These are phyloP conservation scores for Allomyces arbusculus DNA, from an alignment of 192 early-diverging fungal species.

Conservation along the genomic window DNA sequence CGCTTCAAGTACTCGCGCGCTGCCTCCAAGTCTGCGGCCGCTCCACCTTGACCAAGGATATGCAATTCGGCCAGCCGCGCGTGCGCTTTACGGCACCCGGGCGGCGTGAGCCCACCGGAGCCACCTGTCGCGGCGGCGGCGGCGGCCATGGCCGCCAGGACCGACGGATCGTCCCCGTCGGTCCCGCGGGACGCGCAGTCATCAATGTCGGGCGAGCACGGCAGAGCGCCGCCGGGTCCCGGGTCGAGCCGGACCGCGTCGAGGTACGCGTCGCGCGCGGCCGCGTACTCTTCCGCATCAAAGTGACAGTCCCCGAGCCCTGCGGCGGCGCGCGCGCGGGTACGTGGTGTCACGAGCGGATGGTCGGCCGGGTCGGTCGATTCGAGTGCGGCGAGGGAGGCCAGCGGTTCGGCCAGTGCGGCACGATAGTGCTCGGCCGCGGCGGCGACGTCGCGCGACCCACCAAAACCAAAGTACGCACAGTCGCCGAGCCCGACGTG, in stretches of 20 bases:
- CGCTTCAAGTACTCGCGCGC: slow-evolving; percentile 11
- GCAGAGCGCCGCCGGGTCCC: background rate
- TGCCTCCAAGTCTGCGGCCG: slow-evolving; percentile 13
- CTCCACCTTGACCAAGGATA: slow-evolving; percentile 13
- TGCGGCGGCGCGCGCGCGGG: background rate
- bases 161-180: background rate
- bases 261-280: background rate
- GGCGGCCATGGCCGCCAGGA: background rate
- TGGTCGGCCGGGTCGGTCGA: background rate
- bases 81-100: slow-evolving; percentile 15
- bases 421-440: background rate
- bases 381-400: background rate
- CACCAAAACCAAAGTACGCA: background rate
- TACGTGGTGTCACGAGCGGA: background rate
- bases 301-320: background rate
- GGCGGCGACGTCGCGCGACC: background rate
- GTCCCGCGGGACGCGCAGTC: background rate
- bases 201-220: no score
- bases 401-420: background rate
- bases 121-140: background rate
- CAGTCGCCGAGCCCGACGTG: background rate
- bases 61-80: slow-evolving; percentile 15
- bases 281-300: background rate
- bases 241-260: background rate
- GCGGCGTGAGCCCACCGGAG: slow-evolving; percentile 2